Base-by-base conservation (phyloP, 306 rosid genomes). In the Malus sieversii region DNA sequence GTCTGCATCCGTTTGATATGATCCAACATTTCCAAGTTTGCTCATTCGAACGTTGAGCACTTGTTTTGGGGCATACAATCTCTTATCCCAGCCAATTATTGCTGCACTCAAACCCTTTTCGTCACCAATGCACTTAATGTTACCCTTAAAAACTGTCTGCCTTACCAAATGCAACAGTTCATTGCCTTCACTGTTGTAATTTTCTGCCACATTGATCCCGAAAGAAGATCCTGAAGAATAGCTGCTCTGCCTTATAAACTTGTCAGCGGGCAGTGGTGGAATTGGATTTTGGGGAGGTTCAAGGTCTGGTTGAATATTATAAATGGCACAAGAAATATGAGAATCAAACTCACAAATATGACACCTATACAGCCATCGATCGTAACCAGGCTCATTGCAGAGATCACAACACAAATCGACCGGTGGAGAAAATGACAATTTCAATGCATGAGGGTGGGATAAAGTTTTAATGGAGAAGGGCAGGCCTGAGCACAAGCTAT, bases 321-420 rank as follows among this genome's bases (percentile, higher is more conserved):
- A 61, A 20, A 84, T 66, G 3, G 86, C 90, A 73, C 92, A 90
- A 23, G 60, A 75, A 8, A 87, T 30, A 68, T 90, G 92, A 9
- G 84, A 73, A 8, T 90, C 95, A 30, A 84, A 90, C 71, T 90
- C 92, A 44, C 96, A 90, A 44, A 79, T 83, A 73, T 29, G 85
- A 73, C 96, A 90, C 76, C 92, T 73, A 74, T 86, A 90, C 6
- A 90, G 88, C 96, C 96, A 90, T 4, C 84, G 85, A 8, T 74
- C 82, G 32, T 73, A 73, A 72, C 88, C 71, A 0, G 89, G 75
- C 27, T 81, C 82, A 33, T 75, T 67, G 75, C 90, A 90, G 52
- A 90, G 44, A 63, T 90, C 91, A 75, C 90, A 90, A 67, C 73
- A 82, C 83, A 88, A 88, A 29, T 86, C 85, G 30, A 81, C 83